A percentile compares a stretch with the other conserved stretches of the same genome.
These are phyloP conservation scores for Penicillium sp. DNA, from an alignment of 2,329 filamentous ascomycete genomes.

Conservation along the genomic window DNA sequence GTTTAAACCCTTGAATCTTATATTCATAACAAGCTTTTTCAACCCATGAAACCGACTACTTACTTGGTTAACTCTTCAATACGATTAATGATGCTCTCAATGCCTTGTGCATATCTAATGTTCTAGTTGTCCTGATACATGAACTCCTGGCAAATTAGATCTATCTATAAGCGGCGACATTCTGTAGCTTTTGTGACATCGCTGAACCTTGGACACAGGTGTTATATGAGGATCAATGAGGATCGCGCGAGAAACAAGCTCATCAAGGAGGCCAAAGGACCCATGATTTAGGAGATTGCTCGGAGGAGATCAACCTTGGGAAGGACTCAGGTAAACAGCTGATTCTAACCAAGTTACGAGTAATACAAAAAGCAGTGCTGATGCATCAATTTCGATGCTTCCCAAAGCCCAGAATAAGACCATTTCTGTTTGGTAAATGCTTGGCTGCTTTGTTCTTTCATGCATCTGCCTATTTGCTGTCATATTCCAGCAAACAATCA, in stretches of 20 bases:
- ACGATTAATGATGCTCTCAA: too few species aligned
- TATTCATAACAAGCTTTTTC: neutral
- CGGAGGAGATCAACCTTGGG: too few species aligned
- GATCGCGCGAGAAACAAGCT: too few species aligned
- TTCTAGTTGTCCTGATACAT: too few species aligned
- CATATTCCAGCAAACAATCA: neutral
- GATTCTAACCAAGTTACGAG: neutral
- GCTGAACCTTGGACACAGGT: too few species aligned
- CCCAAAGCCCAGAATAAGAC: neutral
- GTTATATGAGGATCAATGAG: too few species aligned
- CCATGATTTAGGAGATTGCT: too few species aligned
- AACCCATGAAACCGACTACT: neutral
- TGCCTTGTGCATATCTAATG: too few species aligned
- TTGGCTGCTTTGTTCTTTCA: conserved; percentile 3
- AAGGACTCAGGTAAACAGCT: neutral
- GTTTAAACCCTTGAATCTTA: conserved; percentile 1
- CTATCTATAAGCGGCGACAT: too few species aligned
- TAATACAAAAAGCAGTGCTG: neutral
- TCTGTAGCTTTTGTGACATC: too few species aligned
- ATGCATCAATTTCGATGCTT: neutral
- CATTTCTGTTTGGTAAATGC: neutral
- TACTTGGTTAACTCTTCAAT: neutral
- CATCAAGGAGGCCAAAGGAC: too few species aligned
- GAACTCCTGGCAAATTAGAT: too few species aligned
- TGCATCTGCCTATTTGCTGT: conserved; percentile 14